Evolutionary conservation across 2,329 filamentous ascomycete genomes (phyloP).

Genomic region (Fusarium sp.): DNA sequence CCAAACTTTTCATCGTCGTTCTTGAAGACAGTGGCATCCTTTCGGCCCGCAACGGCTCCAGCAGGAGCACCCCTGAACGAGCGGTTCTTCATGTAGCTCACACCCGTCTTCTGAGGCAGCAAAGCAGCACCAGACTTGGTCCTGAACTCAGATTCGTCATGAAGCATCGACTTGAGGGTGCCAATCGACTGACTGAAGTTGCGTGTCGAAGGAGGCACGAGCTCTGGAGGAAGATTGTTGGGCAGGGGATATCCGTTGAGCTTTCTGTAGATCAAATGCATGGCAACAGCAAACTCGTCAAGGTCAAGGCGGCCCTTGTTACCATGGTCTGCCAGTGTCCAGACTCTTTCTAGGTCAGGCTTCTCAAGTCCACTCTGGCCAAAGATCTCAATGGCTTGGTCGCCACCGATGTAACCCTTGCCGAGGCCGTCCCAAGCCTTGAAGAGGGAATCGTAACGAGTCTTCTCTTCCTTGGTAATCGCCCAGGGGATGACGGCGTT

Average conservation of each 20-base stretch:
- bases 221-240: constrained; percentile 86
- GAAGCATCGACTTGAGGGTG: constrained; percentile 89
- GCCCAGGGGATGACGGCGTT: constrained; percentile 98
- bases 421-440: constrained; percentile 95
- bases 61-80: constrained; percentile 81
- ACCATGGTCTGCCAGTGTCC: constrained; percentile 93
- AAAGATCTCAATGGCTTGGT: constrained; percentile 96
- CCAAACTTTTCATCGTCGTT: constrained; percentile 95
- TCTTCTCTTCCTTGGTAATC: constrained; percentile 98
- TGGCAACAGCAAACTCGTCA: constrained; percentile 97
- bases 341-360: constrained; percentile 88
- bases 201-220: constrained; percentile 93
- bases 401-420: constrained; percentile 92
- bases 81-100: constrained; percentile 96
- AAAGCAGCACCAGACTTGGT: constrained; percentile 91
- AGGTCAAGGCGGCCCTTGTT: constrained; percentile 95
- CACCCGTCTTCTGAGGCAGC: constrained; percentile 95
- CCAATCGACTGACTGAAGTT: constrained; percentile 95
- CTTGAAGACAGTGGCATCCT: constrained; percentile 96
- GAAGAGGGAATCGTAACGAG: constrained; percentile 94
- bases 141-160: constrained; percentile 87
- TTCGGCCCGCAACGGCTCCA: constrained; percentile 72
- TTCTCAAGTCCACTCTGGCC: constrained; percentile 95
- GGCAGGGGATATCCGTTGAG: constrained; percentile 96
- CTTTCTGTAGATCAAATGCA: constrained; percentile 98